Evolutionary conservation across 306 rosid genomes (phyloP), one percentile per base, ranked within the genome.

Genomic region (Parietaria judaica): DNA sequence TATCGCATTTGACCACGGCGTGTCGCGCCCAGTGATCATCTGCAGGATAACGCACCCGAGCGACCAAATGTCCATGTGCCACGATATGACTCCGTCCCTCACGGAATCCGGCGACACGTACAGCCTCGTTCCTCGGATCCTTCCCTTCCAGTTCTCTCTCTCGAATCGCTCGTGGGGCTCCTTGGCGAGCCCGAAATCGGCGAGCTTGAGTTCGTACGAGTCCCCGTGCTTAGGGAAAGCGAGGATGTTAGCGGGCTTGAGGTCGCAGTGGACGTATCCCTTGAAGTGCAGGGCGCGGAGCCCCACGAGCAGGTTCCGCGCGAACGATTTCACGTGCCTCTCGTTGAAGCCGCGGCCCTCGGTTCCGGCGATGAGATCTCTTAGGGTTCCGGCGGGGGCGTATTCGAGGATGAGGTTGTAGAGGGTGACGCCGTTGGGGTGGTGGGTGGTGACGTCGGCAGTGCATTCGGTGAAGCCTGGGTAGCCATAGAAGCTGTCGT

Each of bases 181-280:
- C 55, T 64, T 36, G 6, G 48, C 36, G 12, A 35, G 50, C 16
- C 71, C 71, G 6, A 66, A 57, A 37, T 53, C 64, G 0, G 56
- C 57, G 10, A 66, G 47, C 48, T 66, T 66, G 14, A 58, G 48
- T 12, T 8, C 31, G 2, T 3, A 41, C 5, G 6, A 7, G 4
- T 7, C 11, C 0, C 43, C 16, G 36, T 3, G 8, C n/a, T 8
- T 5, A 41, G 49, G 49, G 53, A 66, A 57, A 9, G 58, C 63
- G 6, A 56, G 54, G 6, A 66, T 36, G 11, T 57, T 66, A 1
- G 15, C 47, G 31, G 64, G 71, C 36, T 66, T 56, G 6, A 66
- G 17, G 31, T 66, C 71, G 31, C 71, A 66, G 17, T 66, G 71
- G 37, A 57, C 71, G 12, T 47, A 66, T 4, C 56, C 63, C 15